phyloP scores from a whole-genome alignment of 2,329 filamentous ascomycete species.

The Penicillium sp. region DNA sequence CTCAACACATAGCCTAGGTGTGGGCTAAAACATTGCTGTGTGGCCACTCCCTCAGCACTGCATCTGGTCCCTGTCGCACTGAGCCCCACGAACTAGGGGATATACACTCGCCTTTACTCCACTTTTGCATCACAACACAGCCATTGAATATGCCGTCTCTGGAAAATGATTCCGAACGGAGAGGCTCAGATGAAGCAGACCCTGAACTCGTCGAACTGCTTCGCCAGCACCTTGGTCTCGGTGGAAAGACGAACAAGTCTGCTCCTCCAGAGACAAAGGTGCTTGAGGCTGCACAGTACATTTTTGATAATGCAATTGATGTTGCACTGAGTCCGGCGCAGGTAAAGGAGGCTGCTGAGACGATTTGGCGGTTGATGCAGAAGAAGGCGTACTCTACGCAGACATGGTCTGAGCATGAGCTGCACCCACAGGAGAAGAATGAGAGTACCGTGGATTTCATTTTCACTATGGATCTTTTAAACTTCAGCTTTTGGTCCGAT shows the following conservation, averaged over 20 bases:
- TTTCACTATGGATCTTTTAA: slow-evolving; percentile 94
- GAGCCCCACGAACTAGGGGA: slow-evolving; percentile 3
- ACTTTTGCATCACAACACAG: neutral
- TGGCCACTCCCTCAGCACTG: slow-evolving; percentile 1
- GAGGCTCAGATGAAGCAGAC: slow-evolving; percentile 69
- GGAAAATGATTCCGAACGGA: slow-evolving; percentile 67
- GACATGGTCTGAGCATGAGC: slow-evolving; percentile 81
- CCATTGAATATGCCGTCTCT: slow-evolving; percentile 17
- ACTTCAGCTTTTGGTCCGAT: slow-evolving; percentile 96
- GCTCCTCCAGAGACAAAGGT: slow-evolving; percentile 74
- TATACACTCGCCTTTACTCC: slow-evolving; percentile 1
- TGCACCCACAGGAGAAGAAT: slow-evolving; percentile 82
- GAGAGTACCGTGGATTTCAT: slow-evolving; percentile 84
- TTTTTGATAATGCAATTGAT: slow-evolving; percentile 91
- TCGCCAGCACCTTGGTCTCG: slow-evolving; percentile 70
- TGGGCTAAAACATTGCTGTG: neutral
- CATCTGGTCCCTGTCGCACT: slow-evolving; percentile 2
- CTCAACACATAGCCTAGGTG: neutral
- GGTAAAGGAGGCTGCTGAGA: slow-evolving; percentile 76
- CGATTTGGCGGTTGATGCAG: slow-evolving; percentile 79
- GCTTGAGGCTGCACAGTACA: slow-evolving; percentile 75
- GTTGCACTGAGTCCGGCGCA: slow-evolving; percentile 81
- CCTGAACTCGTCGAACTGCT: slow-evolving; percentile 83
- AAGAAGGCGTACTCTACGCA: slow-evolving; percentile 77
- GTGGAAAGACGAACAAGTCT: slow-evolving; percentile 53